phyloP scores from a whole-genome alignment of 2,329 filamentous ascomycete genomes.

The Cladosporium colombiae region DNA sequence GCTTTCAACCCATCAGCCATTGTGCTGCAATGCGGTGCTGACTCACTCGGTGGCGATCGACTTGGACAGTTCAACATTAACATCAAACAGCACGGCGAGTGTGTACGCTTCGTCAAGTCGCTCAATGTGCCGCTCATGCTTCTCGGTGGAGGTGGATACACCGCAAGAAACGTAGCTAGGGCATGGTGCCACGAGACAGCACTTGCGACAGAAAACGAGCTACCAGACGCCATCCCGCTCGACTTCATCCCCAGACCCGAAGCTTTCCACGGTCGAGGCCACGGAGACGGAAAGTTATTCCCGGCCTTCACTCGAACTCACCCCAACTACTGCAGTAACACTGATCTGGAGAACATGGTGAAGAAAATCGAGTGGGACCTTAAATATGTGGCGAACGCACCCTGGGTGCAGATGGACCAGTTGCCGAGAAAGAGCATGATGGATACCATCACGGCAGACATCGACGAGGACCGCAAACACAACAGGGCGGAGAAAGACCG shows the following conservation, averaged over 20 bases:
- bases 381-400: constrained; percentile 77
- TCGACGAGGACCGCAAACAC: constrained; percentile 60
- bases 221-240: constrained; percentile 70
- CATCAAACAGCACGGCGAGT: constrained; percentile 86
- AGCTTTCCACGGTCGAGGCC: constrained; percentile 77
- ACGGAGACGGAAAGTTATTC: constrained; percentile 68
- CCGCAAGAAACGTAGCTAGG: constrained; percentile 87
- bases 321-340: constrained; percentile 68
- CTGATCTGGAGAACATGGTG: constrained; percentile 71
- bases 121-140: constrained; percentile 79
- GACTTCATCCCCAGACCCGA: constrained; percentile 78
- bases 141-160: constrained; percentile 92
- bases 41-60: constrained; percentile 87
- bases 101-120: constrained; percentile 82
- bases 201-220: constrained; percentile 74
- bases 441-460: constrained; percentile 56
- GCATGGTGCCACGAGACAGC: constrained; percentile 95
- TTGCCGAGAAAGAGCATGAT: constrained; percentile 15
- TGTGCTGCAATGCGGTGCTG: constrained; percentile 89
- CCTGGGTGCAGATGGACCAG: constrained; percentile 52
- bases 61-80: constrained; percentile 94
- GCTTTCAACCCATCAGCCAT: constrained; percentile 83
- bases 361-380: constrained; percentile 80
- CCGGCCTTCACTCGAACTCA: constrained; percentile 68
- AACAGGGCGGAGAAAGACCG: constrained; percentile 50